A percentile compares a stretch with the other conserved stretches of the same genome.
These are phyloP conservation scores for Rhodosporidiobolus sp. DNA, from an alignment of 768 basidiomycete species.

Conservation along the genomic window DNA sequence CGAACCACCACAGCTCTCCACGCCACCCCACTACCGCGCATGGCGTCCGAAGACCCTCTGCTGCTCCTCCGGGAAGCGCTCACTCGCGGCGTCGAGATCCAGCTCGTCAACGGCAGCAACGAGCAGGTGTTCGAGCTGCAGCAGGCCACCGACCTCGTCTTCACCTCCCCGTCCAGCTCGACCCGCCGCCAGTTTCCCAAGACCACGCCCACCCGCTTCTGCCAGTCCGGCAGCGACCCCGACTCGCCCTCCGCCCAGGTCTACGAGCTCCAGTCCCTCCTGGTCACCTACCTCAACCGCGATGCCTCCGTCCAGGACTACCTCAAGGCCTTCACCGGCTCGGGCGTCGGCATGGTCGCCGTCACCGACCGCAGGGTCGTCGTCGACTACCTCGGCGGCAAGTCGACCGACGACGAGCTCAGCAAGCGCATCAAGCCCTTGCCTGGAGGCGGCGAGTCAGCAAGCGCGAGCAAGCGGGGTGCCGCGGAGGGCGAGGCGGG, in stretches of 20 bases:
- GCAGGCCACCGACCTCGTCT: slow-evolving; percentile 67
- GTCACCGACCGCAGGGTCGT: slow-evolving; percentile 82
- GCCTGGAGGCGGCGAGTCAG: not conserved
- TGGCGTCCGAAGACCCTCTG: slow-evolving; percentile 44
- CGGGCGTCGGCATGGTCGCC: slow-evolving; percentile 72
- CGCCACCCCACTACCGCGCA: not conserved
- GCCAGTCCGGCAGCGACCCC: slow-evolving; percentile 57
- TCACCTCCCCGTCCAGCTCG: slow-evolving; percentile 50
- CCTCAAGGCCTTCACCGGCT: slow-evolving; percentile 76
- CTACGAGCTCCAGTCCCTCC: slow-evolving; percentile 75
- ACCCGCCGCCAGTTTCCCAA: slow-evolving; percentile 60
- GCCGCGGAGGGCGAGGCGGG: not conserved
- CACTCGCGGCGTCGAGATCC: slow-evolving; percentile 34
- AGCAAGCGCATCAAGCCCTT: slow-evolving; percentile 46
- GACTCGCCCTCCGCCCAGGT: slow-evolving; percentile 57
- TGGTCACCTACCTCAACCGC: slow-evolving; percentile 74
- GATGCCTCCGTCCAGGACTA: slow-evolving; percentile 79
- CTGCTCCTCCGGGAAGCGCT: slow-evolving; percentile 47
- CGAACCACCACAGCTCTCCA: too few relatives aligned
- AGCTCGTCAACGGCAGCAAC: slow-evolving; percentile 50
- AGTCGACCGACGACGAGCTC: slow-evolving; percentile 55
- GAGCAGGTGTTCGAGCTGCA: slow-evolving; percentile 52
- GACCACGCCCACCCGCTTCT: slow-evolving; percentile 71
- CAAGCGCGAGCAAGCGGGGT: not conserved
- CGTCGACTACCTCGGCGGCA: slow-evolving; percentile 78